phyloP scores from a whole-genome alignment of 73 alveolate genomes.

The Tetrahymena malaccensis region DNA sequence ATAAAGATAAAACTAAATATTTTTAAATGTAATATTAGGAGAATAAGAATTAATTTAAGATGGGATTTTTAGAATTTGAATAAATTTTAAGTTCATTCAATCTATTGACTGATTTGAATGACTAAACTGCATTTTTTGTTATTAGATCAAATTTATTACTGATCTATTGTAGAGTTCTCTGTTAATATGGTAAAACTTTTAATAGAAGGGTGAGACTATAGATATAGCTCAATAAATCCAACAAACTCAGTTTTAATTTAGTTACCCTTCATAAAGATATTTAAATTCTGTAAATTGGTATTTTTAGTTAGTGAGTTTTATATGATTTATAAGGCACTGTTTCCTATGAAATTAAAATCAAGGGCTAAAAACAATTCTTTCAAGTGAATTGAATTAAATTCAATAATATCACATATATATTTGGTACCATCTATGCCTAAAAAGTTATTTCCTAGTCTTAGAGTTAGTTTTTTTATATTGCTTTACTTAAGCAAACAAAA shows the following conservation, averaged over 20 bases:
- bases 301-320: neutral
- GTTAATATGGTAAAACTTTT: neutral
- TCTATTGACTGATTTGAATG: no score
- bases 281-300: neutral
- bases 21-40: no score
- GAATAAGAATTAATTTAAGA: no score
- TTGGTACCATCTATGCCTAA: neutral
- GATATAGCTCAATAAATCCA: neutral
- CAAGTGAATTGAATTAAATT: neutral
- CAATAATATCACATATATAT: neutral
- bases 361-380: neutral
- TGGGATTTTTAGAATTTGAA: no score
- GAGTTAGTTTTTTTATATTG: neutral
- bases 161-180: neutral
- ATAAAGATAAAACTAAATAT: no score
- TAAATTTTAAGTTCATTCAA: no score
- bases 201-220: neutral
- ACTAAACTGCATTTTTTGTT: no score
- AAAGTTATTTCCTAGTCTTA: neutral
- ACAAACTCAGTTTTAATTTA: neutral
- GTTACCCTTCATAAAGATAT: neutral
- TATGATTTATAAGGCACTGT: neutral
- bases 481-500: neutral
- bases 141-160: neutral
- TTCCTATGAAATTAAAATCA: neutral